Conservation (phyloP, 2,329 filamentous ascomycete species). For the Nemania diffusa region DNA sequence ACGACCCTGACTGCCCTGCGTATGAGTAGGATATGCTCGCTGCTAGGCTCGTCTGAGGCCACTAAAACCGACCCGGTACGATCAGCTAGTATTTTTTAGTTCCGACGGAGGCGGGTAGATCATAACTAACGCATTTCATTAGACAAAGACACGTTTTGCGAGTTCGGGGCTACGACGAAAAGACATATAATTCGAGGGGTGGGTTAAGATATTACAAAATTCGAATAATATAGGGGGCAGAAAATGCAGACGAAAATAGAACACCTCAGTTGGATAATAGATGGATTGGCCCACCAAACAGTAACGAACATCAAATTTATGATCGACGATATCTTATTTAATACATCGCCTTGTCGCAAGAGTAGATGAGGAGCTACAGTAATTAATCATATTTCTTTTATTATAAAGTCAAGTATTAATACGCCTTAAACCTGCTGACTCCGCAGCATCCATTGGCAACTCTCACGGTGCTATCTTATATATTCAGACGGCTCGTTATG, state of each 20-base stretch:
- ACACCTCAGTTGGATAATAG: not conserved
- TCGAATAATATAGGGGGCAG: too few species aligned
- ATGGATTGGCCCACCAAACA: not conserved
- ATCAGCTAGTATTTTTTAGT: not conserved
- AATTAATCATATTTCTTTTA: not conserved
- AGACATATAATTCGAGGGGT: not conserved
- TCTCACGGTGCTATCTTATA: not conserved
- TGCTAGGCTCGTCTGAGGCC: not conserved
- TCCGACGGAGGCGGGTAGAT: not conserved
- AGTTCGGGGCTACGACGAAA: not conserved
- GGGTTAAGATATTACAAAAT: not conserved
- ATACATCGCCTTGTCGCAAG: not conserved
- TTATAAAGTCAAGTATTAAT: not conserved
- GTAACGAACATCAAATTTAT: not conserved
- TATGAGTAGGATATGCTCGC: slow-evolving; percentile 17
- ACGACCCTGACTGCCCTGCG: slow-evolving; percentile 42
- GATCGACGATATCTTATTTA: not conserved
- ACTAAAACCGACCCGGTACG: not conserved
- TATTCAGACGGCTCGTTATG: not conserved
- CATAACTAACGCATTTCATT: not conserved
- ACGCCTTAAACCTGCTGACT: not conserved
- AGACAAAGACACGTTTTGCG: not conserved
- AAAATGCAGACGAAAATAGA: not conserved
- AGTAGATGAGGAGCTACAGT: not conserved
- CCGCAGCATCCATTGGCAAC: too few species aligned